Percentiles rank a stretch among this genome's conserved stretches.
These are phyloP conservation scores for Teratosphaeria gauchensis DNA, from an alignment of 2,329 filamentous ascomycete species.

Conservation along the genomic window DNA sequence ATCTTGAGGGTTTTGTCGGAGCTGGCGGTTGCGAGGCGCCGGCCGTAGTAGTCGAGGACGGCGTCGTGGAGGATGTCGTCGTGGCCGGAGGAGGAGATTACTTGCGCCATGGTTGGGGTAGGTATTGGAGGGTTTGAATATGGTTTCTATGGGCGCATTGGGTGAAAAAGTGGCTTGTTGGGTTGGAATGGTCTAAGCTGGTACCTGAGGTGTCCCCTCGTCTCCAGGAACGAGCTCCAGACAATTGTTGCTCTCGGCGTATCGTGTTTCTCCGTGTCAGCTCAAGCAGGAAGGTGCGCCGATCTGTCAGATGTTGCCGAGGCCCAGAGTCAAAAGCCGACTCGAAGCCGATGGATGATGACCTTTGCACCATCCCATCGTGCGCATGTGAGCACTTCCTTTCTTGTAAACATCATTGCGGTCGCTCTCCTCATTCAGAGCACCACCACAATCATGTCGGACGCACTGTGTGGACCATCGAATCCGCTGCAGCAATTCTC, in stretches of 20 bases:
- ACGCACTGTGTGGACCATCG: constrained; percentile 63
- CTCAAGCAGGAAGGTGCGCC: background rate
- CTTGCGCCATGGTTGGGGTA: constrained; percentile 50
- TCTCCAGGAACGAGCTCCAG: too few species aligned
- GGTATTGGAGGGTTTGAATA: constrained; percentile 2
- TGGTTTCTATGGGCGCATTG: background rate
- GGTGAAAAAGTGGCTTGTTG: background rate
- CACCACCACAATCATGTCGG: constrained; percentile 42
- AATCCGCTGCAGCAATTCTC: constrained; percentile 66
- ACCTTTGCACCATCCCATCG: background rate
- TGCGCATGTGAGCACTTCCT: background rate
- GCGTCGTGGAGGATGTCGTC: constrained; percentile 99
- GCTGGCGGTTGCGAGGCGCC: constrained; percentile 90
- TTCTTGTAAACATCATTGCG: background rate
- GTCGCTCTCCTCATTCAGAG: background rate
- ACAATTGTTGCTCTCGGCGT: background rate
- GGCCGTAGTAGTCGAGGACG: constrained; percentile 95
- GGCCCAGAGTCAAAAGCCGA: background rate
- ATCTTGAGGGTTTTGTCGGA: constrained; percentile 99
- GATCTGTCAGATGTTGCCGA: background rate
- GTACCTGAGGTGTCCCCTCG: background rate
- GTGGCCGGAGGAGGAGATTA: constrained; percentile 78
- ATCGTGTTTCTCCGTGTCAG: background rate
- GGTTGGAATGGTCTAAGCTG: background rate
- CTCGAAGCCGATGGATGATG: background rate